Conservation (phyloP, 192 early-diverging fungal species). For the Entomortierella chlamydospora region DNA sequence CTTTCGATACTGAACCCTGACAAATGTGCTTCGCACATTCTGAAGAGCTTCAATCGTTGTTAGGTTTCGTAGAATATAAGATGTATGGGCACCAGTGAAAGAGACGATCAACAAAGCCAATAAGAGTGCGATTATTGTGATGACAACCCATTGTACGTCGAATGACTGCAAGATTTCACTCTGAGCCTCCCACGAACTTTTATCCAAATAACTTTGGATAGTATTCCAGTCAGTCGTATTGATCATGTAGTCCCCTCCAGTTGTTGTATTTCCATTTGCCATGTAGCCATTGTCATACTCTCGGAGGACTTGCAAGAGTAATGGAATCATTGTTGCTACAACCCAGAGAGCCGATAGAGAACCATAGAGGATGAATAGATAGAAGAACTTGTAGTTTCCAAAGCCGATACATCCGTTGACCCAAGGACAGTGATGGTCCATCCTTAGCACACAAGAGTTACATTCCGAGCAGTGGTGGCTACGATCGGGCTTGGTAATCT, state of each 20-base stretch:
- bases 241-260: neutral
- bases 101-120: constrained; percentile 61
- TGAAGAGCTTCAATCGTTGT: constrained; percentile 65
- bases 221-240: neutral
- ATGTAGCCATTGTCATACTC: neutral
- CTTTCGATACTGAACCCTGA: constrained; percentile 44
- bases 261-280: neutral
- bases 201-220: neutral
- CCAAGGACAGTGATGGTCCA: constrained; percentile 65
- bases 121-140: constrained; percentile 54
- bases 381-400: constrained; percentile 63
- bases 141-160: constrained; percentile 57
- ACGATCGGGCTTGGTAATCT: constrained; percentile 63
- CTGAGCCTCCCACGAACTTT: neutral
- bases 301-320: constrained; percentile 13
- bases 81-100: constrained; percentile 64
- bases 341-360: constrained; percentile 55
- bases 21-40: constrained; percentile 21
- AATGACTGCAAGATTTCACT: neutral
- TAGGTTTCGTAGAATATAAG: constrained; percentile 59
- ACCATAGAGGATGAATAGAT: constrained; percentile 60
- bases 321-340: constrained; percentile 50
- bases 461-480: constrained; percentile 67
- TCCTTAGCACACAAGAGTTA: constrained; percentile 62
- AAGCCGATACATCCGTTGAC: constrained; percentile 67